Evolutionary conservation across 129 eudicot species (phyloP).

Genomic region (Dittrichia graveolens): DNA sequence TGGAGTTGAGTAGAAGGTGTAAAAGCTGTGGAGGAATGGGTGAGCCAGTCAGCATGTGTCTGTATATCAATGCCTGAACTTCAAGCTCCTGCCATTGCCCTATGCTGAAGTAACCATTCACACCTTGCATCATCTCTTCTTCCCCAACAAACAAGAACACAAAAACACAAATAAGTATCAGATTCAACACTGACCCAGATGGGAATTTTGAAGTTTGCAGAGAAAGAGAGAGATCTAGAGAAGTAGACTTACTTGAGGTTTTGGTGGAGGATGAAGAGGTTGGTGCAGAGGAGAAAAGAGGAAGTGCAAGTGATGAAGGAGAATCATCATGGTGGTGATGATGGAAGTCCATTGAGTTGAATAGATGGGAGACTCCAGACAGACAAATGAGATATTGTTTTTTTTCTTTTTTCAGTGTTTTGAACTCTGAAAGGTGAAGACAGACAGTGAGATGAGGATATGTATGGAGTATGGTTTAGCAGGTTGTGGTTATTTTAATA

Average conservation of each 20-base stretch:
- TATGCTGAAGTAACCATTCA: constrained; percentile 58
- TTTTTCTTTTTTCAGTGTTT: background rate
- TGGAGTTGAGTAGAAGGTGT: constrained; percentile 60
- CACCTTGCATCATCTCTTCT: constrained; percentile 46
- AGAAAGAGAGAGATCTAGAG: constrained; percentile 47
- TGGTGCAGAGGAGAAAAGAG: constrained; percentile 38
- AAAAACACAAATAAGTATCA: background rate
- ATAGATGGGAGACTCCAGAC: constrained; percentile 20
- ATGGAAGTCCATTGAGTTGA: constrained; percentile 59
- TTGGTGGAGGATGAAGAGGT: constrained; percentile 24
- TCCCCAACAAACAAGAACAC: background rate
- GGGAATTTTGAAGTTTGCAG: background rate
- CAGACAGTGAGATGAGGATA: background rate
- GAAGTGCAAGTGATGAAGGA: constrained; percentile 54
- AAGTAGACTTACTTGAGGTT: constrained; percentile 26
- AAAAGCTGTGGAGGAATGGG: constrained; percentile 80
- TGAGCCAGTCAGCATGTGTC: constrained; percentile 77
- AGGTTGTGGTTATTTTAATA: too few species aligned
- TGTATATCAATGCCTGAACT: constrained; percentile 80
- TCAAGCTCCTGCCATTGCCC: constrained; percentile 97
- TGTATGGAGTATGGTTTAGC: too few species aligned
- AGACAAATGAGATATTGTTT: constrained; percentile 24
- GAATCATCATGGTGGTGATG: constrained; percentile 37
- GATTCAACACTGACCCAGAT: background rate
- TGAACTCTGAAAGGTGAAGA: constrained; percentile 8